Evolutionary conservation across 345 rosid genomes (phyloP).

Genomic region (Ailanthus altissimus): DNA sequence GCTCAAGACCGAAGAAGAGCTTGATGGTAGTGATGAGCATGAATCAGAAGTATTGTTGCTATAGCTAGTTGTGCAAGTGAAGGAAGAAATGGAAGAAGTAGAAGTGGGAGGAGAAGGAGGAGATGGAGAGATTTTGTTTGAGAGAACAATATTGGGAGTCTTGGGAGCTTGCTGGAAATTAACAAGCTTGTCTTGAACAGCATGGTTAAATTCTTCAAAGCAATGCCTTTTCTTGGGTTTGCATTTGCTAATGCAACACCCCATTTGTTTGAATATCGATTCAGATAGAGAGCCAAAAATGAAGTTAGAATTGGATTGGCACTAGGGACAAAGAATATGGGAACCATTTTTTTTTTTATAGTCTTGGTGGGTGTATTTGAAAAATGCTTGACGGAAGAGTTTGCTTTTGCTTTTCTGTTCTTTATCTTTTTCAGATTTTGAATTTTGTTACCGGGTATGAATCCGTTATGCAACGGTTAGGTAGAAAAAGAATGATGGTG

Average conservation of each 20-base stretch:
- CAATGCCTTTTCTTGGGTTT: constrained; percentile 40
- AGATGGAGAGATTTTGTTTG: constrained; percentile 43
- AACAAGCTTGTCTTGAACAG: constrained; percentile 63
- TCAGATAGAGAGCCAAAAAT: background rate
- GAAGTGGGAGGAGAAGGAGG: constrained; percentile 49
- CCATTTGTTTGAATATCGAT: constrained; percentile 46
- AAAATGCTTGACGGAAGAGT: constrained; percentile 10
- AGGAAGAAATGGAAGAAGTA: constrained; percentile 33
- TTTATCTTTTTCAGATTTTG: constrained; percentile 35
- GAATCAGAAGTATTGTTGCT: constrained; percentile 28
- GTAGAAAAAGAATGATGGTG: background rate
- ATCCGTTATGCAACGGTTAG: constrained; percentile 56
- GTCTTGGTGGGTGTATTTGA: constrained; percentile 18
- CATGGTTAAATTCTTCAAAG: constrained; percentile 38
- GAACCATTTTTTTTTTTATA: constrained; percentile 6
- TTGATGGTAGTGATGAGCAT: constrained; percentile 47
- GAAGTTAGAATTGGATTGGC: background rate
- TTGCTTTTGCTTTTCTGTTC: constrained; percentile 21
- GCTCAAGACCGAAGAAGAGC: constrained; percentile 43
- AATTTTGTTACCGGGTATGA: constrained; percentile 46
- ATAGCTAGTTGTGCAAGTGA: constrained; percentile 31
- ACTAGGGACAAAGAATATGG: background rate
- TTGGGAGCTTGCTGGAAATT: constrained; percentile 42
- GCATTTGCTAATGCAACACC: constrained; percentile 83
- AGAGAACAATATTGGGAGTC: constrained; percentile 18